Conservation (phyloP, 495 filamentous ascomycete species). For the Venustampulla echinocandica region DNA sequence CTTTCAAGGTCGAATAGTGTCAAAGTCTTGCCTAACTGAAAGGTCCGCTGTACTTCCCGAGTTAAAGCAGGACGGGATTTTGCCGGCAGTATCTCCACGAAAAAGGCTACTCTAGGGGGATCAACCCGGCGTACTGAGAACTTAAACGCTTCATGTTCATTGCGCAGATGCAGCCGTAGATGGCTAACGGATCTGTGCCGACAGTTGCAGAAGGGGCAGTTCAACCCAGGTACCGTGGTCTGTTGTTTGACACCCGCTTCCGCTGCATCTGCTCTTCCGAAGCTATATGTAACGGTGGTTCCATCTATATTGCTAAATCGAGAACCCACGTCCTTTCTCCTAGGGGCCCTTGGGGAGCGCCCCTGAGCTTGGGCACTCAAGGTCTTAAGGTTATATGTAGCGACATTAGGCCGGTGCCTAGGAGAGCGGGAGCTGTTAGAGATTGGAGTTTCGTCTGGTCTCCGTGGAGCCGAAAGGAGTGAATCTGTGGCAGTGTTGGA, state of each 20-base stretch:
- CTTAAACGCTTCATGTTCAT: conserved; percentile 34
- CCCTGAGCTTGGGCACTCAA: conserved; percentile 39
- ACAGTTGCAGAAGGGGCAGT: conserved; percentile 38
- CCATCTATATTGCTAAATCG: conserved; percentile 19
- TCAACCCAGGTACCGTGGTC: conserved; percentile 31
- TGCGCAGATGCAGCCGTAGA: conserved; percentile 35
- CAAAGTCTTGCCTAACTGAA: conserved; percentile 30
- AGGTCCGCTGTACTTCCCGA: conserved; percentile 16
- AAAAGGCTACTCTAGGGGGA: conserved; percentile 20
- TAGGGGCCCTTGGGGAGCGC: conserved; percentile 33
- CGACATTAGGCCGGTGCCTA: conserved; percentile 29
- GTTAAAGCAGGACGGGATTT: conserved; percentile 1
- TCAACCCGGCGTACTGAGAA: conserved; percentile 32
- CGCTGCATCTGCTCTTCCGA: conserved; percentile 10
- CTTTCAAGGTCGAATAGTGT: conserved; percentile 31
- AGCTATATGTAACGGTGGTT: conserved; percentile 12
- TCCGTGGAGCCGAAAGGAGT: not conserved
- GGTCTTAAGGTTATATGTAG: conserved; percentile 45
- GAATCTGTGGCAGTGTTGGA: not conserved
- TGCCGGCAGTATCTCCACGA: conserved; percentile 8
- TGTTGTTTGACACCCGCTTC: conserved; percentile 27
- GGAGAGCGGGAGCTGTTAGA: conserved; percentile 14
- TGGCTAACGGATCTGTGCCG: conserved; percentile 32
- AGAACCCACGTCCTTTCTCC: conserved; percentile 28
- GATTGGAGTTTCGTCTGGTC: conserved; percentile 1